Percentiles rank a stretch among this genome's conserved stretches.
phyloP scores from a whole-genome alignment of 148 eudicot genomes.

The Cornus suecica region DNA sequence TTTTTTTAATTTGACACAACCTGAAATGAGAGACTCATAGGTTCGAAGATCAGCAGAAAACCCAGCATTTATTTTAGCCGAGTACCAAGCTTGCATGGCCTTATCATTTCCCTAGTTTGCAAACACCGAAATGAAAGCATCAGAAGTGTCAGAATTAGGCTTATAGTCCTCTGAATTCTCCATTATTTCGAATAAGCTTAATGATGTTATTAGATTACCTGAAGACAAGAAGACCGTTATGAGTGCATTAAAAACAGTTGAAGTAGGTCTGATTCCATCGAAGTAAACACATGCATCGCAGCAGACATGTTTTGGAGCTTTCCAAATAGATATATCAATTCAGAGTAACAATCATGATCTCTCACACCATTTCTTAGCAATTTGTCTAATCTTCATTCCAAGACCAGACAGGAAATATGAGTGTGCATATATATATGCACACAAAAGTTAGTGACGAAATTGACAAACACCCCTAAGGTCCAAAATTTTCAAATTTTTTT shows the following conservation, averaged over 20 bases:
- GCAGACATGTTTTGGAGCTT: constrained; percentile 30
- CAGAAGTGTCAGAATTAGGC: constrained; percentile 43
- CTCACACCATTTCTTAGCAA: constrained; percentile 23
- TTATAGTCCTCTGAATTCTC: constrained; percentile 36
- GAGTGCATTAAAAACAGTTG: constrained; percentile 43
- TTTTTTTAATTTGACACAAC: constrained; percentile 28
- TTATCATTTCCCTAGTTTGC: constrained; percentile 38
- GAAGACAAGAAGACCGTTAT: constrained; percentile 35
- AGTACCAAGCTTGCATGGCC: constrained; percentile 42
- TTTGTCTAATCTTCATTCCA: constrained; percentile 63
- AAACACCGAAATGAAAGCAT: constrained; percentile 37
- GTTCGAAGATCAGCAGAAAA: constrained; percentile 36
- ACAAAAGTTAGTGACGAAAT: neutral
- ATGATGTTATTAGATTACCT: constrained; percentile 39
- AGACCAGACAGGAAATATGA: constrained; percentile 28
- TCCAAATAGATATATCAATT: constrained; percentile 39
- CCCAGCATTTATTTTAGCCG: constrained; percentile 34
- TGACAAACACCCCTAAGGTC: neutral
- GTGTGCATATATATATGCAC: neutral
- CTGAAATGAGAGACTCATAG: constrained; percentile 39
- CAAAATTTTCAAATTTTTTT: no score
- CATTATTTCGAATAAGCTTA: constrained; percentile 58
- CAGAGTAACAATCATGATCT: constrained; percentile 29
- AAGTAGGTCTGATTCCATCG: constrained; percentile 40
- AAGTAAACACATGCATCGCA: constrained; percentile 37